Conservation (phyloP, 2,329 filamentous ascomycete genomes). For the Aschersonia sp. region DNA sequence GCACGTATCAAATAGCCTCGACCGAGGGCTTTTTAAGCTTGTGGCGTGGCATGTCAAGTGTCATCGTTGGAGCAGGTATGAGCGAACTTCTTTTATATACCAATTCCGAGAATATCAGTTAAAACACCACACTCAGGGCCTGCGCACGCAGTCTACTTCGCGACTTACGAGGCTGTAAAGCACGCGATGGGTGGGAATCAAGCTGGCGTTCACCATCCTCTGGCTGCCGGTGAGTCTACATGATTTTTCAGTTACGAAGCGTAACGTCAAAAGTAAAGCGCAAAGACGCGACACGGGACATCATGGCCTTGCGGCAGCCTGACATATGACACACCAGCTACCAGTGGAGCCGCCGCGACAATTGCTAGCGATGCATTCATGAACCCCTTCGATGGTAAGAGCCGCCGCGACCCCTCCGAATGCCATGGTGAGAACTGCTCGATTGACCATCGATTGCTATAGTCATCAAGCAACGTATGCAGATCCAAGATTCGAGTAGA, state of each 20-base stretch:
- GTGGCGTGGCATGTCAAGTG: constrained; percentile 94
- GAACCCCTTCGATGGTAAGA: constrained; percentile 92
- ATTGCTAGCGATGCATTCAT: constrained; percentile 97
- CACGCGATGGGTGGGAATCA: constrained; percentile 89
- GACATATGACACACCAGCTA: constrained; percentile 38
- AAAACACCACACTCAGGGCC: constrained; percentile 46
- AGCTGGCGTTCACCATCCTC: constrained; percentile 73
- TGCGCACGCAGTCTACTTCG: constrained; percentile 95
- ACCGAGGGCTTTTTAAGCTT: constrained; percentile 82
- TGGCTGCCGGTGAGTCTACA: constrained; percentile 64
- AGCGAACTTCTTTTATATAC: constrained; percentile 4
- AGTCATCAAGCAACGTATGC: constrained; percentile 99
- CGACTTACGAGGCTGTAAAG: constrained; percentile 95
- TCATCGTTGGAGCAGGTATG: constrained; percentile 83
- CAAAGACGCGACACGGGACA: too few relatives aligned
- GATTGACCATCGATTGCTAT: constrained; percentile 2
- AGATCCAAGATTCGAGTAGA: constrained; percentile 82
- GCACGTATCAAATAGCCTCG: constrained; percentile 81
- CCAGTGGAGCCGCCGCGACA: constrained; percentile 86
- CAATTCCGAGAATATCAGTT: background rate
- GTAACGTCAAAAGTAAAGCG: too few relatives aligned
- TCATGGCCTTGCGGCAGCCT: background rate
- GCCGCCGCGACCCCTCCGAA: background rate
- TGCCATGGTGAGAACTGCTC: background rate
- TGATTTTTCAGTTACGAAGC: background rate